Evolutionary conservation across 371 early-diverging fungal genomes (phyloP), one percentile per base, ranked within the genome.

Genomic region (Umbelopsis sp.): DNA sequence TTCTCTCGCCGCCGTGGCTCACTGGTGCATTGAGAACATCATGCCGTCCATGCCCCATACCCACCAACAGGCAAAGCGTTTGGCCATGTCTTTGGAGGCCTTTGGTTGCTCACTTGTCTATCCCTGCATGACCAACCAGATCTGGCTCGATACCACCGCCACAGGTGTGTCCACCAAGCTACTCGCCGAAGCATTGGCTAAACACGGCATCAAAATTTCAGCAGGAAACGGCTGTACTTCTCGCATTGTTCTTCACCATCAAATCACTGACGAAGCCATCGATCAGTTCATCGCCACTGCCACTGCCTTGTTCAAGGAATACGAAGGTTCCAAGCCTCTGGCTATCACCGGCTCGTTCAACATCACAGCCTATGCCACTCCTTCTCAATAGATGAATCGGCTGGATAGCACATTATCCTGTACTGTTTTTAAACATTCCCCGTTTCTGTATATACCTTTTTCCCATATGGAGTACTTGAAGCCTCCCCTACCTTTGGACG

Each of bases 81-180:
- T 97, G 46, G 91, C 92, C 11, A 67, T 79, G 5, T 80, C 76
- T 2, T 81, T 96, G 22, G 50, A 71, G 20, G 65, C 66, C 8
- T 66, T 89, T 35, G 94, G 94, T 1, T 86, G 92, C 66, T 25
- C 20, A 2, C 70, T 94, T 18, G 79, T 72, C 11, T 66, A 84
- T 6, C 90, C 90, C 1, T 87, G 88, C n/a, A 91, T 95, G 4
- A 96, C 97, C 16, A 97, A 96, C 76, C 96, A 96, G 94, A 79
- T 96, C 10, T 91, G 91, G 78, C 66, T 92, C 7, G 90, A 90
- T 63, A 74, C 78, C 10, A 69, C 81, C 3, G 69, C 79, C 0
- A 70, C 76, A 5, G 83, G 85, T 5, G 69, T 87, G 2, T 71
- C 72, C 0, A 84, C 84, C 4, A 78, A 79, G n/a, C 82, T 82